A percentile compares a stretch with the other conserved stretches of the same genome.
Conservation (phyloP, 495 filamentous ascomycete genomes). For the Hypoxylon rickii region DNA sequence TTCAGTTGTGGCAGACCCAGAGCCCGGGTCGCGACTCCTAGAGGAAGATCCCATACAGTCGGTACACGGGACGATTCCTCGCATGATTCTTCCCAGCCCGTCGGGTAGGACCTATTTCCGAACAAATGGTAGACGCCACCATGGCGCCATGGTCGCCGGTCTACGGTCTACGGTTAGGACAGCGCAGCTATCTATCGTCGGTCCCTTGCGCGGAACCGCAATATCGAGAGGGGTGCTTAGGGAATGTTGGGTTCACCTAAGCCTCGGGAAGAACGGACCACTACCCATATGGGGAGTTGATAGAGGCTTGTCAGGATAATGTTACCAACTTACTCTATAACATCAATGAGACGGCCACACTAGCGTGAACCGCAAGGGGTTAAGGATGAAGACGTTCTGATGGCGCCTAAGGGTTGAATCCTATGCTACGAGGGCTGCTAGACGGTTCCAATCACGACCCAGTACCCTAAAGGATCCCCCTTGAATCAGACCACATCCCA, state of each 20-base stretch:
- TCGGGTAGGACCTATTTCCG: conserved; percentile 13
- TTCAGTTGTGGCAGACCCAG: too few species aligned
- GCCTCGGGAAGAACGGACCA: background rate
- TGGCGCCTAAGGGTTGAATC: background rate
- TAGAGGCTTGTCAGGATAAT: too few species aligned
- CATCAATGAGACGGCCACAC: too few species aligned
- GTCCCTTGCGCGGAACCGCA: conserved; percentile 9
- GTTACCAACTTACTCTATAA: too few species aligned
- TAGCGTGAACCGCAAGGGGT: too few species aligned
- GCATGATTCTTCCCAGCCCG: conserved; percentile 18
- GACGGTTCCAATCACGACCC: conserved; percentile 15
- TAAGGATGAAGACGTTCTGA: background rate
- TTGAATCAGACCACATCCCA: conserved; percentile 20
- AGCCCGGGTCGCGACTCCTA: too few species aligned
- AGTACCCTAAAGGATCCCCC: conserved; percentile 8
- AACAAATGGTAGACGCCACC: background rate
- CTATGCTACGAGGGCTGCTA: background rate
- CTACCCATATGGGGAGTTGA: background rate
- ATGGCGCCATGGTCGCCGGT: conserved; percentile 5
- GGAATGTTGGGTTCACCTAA: conserved; percentile 11
- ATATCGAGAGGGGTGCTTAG: conserved; percentile 12
- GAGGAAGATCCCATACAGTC: too few species aligned
- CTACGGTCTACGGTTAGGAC: conserved; percentile 5
- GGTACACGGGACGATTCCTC: conserved; percentile 18
- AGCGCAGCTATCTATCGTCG: conserved; percentile 15